Conservation (phyloP, 495 filamentous ascomycete genomes). For the Lophiotrema nucula region DNA sequence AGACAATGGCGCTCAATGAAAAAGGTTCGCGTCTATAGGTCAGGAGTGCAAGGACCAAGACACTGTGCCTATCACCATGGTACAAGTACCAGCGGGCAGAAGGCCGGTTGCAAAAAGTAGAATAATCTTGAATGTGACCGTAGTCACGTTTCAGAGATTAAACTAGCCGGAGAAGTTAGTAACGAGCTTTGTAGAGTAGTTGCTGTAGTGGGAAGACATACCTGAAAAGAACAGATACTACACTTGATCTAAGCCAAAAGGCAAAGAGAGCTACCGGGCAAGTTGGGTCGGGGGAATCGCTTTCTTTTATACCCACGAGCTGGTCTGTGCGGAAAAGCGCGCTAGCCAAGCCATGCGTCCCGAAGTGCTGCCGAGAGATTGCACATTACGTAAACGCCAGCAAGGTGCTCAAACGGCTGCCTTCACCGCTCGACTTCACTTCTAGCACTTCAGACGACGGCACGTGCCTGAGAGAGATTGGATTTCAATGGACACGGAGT, state of each 20-base stretch:
- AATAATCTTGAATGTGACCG: conserved; percentile 8
- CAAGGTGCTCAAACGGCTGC: too few relatives aligned
- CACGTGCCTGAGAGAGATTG: too few relatives aligned
- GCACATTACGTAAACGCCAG: too few relatives aligned
- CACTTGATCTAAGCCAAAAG: conserved; percentile 96
- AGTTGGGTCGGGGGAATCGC: neutral
- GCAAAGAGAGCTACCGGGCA: conserved; percentile 40
- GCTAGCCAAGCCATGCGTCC: too few relatives aligned
- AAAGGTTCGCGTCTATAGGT: neutral
- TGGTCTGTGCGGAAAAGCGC: too few relatives aligned
- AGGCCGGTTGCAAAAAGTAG: conserved; percentile 5
- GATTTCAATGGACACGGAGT: too few relatives aligned
- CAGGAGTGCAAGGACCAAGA: neutral
- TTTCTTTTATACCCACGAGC: too few relatives aligned
- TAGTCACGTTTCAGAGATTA: conserved; percentile 9
- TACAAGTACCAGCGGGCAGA: conserved; percentile 11
- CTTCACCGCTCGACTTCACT: too few relatives aligned
- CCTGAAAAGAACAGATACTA: conserved; percentile 99
- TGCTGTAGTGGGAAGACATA: too few relatives aligned
- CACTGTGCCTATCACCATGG: conserved; percentile 1
- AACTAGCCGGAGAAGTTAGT: conserved; percentile 3
- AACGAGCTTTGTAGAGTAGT: too few relatives aligned
- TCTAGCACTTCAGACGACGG: too few relatives aligned
- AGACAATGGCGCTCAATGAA: conserved; percentile 15
- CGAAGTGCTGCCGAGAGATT: too few relatives aligned